Evolutionary conservation across 2,329 filamentous ascomycete species (phyloP), one percentile per base, ranked within the genome.

Genomic region (Fusarium falciforme): DNA sequence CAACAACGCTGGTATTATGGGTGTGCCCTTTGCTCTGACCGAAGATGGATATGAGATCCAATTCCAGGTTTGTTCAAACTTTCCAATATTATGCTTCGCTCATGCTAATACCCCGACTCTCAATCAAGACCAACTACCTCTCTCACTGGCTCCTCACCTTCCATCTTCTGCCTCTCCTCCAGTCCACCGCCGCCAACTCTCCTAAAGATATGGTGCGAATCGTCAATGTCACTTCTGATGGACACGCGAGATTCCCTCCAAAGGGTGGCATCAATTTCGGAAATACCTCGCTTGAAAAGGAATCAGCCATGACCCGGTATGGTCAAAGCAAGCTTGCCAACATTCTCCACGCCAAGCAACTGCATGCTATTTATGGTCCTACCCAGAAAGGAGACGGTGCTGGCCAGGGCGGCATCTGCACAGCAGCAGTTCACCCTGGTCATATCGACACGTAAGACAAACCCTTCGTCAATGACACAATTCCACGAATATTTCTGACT

Each of bases 1-100:
- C 47, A 85, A 85, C 67, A 84, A 83, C 67, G 83, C 84, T 0
- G 84, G 83, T 7, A 80, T 85, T 54, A 85, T 85, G 83, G 82
- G 75, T 0, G 67, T 79, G 2, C 72, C 76, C 6, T 77, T 11
- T 77, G 73, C 17, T 73, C 66, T 47, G 16, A 61, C 55, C 16
- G 33, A 58, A 6, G 58, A 61, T 16, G 58, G 58, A 3, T 58
- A 58, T 27, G 55, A 61, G 58, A 16, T 44, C 12, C 81, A 82
- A 22, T 80, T 83, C 22, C 82, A 85, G 29, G 55, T 58, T n/a
- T 27, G 22, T 58, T 16, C 17, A 6, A n/a, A 2, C 1, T n/a
- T 14, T 20, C 6, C 4, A 58, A 2, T 7, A 5, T 8, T 22
- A 8, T 10, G 4, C 14, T n/a, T 36, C 20, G 17, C 27, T 27